Evolutionary conservation across 306 rosid species (phyloP), one percentile per base, ranked within the genome.

Genomic region (Ziziphus jujuba): DNA sequence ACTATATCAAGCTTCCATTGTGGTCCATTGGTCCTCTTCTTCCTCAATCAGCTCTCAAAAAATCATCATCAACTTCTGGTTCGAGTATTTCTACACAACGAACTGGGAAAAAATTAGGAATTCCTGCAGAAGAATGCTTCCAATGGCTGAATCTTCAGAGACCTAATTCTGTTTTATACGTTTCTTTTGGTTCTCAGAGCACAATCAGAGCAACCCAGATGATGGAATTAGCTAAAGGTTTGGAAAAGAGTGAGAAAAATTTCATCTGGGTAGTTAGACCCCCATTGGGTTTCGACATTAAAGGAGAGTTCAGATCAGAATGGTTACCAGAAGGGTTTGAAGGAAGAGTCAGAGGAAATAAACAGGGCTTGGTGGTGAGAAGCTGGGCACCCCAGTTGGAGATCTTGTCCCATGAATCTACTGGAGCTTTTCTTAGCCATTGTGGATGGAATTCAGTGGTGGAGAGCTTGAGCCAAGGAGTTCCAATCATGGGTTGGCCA

Each of bases 181-280:
- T 91, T 44, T 89, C 86, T 2, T 91, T 91, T 65, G 98, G 98
- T 9, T 92, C 98, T 13, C 98, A 92, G 80, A 84, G 87, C 81
- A 84, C 95, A 0, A 82, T 92, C 16, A 72, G 72, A 25, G 76
- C 72, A 0, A 47, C 80, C 55, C 90, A 87, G 22, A 89, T 92
- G 96, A 79, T 77, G 87, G 88, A 85, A 2, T 57, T 92, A 38
- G 95, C 98, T 1, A 57, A 34, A 0, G 98, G 92, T 0, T 76
- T 89, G 71, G 98, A 92, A 72, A 56, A 69, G 38, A 85, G 92
- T 50, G 76, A 67, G 0, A 84, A 48, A 25, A 48, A 74, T 1
- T 89, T 89, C 70, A 76, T 92, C 21, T 92, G 95, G 98, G 90
- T 87, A 0, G 78, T 84, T 16, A 80, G 92, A 71, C 95, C 98